A percentile compares a stretch with the other conserved stretches of the same genome.
These are phyloP conservation scores for Sideroxylon spinosum DNA, from an alignment of 179 eudicot genomes.

Conservation along the genomic window DNA sequence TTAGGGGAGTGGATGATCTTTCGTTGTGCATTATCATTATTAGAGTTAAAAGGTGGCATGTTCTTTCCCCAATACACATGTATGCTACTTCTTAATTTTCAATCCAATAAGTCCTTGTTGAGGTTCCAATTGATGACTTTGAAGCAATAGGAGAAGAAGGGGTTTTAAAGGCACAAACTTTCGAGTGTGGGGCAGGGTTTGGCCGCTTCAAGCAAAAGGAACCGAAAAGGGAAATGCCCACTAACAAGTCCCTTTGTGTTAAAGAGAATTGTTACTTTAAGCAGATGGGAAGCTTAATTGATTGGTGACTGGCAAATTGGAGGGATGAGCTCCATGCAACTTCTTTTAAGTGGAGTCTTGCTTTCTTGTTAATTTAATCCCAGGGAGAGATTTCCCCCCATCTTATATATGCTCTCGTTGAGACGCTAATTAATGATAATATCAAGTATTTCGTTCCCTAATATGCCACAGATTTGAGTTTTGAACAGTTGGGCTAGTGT, in stretches of 20 bases:
- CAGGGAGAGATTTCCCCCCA: constrained; percentile 17
- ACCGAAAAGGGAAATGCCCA: constrained; percentile 43
- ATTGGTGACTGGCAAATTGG: constrained; percentile 24
- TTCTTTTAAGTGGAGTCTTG: constrained; percentile 30
- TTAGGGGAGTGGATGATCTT: neutral
- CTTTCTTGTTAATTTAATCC: constrained; percentile 20
- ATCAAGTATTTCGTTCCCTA: constrained; percentile 2
- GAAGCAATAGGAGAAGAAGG: neutral
- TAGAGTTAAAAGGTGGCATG: neutral
- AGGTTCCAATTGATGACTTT: constrained; percentile 17
- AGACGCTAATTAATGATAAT: constrained; percentile 5
- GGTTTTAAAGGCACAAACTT: constrained; percentile 23
- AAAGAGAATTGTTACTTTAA: constrained; percentile 12
- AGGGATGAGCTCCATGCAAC: constrained; percentile 30
- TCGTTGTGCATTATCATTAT: neutral
- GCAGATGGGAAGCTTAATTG: constrained; percentile 17
- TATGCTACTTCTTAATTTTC: neutral
- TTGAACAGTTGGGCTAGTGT: neutral
- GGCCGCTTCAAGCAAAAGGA: constrained; percentile 19
- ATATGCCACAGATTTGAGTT: constrained; percentile 1
- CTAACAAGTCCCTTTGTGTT: constrained; percentile 31
- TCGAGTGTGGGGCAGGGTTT: constrained; percentile 30
- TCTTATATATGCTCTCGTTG: neutral
- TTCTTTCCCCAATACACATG: neutral
- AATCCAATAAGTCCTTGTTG: constrained; percentile 6